These are phyloP conservation scores for Scheffersomyces illinoinensis DNA, from an alignment of 1,139 yeast genomes.

Conservation along the genomic window DNA sequence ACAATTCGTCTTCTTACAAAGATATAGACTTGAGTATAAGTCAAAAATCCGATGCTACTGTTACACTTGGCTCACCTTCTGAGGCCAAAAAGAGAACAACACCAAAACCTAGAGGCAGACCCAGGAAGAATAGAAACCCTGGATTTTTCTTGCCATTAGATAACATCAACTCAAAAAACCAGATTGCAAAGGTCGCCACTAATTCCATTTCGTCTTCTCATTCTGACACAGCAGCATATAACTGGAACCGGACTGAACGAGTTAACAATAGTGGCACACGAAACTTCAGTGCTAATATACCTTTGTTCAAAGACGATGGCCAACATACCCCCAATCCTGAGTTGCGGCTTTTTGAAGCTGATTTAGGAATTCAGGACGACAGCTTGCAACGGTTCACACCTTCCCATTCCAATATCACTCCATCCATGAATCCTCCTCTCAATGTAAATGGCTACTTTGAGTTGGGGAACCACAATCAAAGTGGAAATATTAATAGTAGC, in stretches of 20 bases:
- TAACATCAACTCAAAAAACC: conserved; percentile 7
- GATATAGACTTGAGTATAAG: neutral
- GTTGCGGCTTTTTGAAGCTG: conserved; percentile 20
- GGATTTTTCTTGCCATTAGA: conserved; percentile 14
- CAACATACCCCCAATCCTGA: conserved; percentile 6
- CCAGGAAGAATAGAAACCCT: conserved; percentile 11
- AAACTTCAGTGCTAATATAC: neutral
- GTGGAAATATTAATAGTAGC: conserved; percentile 4
- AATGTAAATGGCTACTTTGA: conserved; percentile 37
- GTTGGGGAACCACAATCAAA: conserved; percentile 1
- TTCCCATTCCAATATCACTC: conserved; percentile 29
- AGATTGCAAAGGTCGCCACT: neutral
- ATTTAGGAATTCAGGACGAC: conserved; percentile 14
- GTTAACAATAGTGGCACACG: neutral
- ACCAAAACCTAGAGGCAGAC: conserved; percentile 5
- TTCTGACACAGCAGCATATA: neutral
- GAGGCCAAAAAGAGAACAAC: neutral
- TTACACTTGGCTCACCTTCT: neutral
- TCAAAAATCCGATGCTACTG: neutral
- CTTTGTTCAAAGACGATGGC: conserved; percentile 4
- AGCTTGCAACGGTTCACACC: conserved; percentile 10
- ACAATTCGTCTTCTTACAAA: neutral
- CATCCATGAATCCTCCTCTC: conserved; percentile 44
- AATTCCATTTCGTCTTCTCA: neutral
- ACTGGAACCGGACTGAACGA: neutral